Conservation (phyloP, 257 asterid genomes). For the Solanum chiquidenum region DNA sequence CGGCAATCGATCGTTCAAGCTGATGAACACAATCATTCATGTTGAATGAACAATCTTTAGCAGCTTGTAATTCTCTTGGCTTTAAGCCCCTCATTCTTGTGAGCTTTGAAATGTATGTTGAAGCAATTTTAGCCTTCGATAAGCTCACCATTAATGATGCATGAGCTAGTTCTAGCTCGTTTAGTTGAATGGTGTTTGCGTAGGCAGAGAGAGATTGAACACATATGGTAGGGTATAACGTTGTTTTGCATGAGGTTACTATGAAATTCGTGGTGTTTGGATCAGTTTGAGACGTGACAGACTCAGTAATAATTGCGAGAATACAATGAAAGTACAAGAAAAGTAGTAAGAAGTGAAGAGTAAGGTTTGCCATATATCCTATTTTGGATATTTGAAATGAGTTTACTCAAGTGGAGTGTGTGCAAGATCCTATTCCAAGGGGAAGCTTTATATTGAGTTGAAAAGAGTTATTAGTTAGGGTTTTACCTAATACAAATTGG, state of each 20-base stretch:
- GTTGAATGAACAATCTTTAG: conserved; percentile 34
- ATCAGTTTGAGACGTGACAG: not conserved
- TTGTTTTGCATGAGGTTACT: conserved; percentile 33
- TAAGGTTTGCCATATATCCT: conserved; percentile 16
- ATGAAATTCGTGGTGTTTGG: conserved; percentile 23
- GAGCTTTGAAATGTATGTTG: conserved; percentile 28
- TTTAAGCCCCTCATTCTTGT: conserved; percentile 15
- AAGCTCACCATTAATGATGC: conserved; percentile 44
- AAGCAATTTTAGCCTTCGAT: conserved; percentile 22
- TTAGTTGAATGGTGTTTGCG: conserved; percentile 26
- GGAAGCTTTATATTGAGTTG: conserved; percentile 13
- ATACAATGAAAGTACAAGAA: conserved; percentile 17
- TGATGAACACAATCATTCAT: conserved; percentile 39
- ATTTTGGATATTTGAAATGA: not conserved
- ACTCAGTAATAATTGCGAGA: not conserved
- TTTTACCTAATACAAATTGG: not conserved
- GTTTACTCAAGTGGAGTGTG: not conserved
- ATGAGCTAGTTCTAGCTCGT: conserved; percentile 34
- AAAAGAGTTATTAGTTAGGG: not conserved
- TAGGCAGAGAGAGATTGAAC: conserved; percentile 33
- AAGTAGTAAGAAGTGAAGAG: conserved; percentile 8
- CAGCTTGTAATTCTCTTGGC: conserved; percentile 30
- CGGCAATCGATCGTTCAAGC: conserved; percentile 42
- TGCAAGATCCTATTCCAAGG: not conserved
- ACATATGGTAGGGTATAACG: conserved; percentile 49